Conservation (phyloP, 805 yeast genomes). For the Wilhelminamyces savonicus region DNA sequence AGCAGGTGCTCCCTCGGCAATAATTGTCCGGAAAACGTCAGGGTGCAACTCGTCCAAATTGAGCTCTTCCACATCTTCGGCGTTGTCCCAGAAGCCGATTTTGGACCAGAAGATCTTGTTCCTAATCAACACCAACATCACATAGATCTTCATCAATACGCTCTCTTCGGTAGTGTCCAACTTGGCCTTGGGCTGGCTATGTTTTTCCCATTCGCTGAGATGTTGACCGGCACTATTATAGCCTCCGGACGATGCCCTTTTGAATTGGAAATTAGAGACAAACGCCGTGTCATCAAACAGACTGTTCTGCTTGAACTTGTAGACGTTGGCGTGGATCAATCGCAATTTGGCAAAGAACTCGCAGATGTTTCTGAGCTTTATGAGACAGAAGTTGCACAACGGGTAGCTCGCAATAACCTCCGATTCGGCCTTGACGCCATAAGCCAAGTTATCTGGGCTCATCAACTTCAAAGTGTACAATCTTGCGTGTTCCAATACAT, state of each 20-base stretch:
- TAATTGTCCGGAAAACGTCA: slow-evolving; percentile 6
- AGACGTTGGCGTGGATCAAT: slow-evolving; percentile 46
- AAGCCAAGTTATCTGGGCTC: slow-evolving; percentile 14
- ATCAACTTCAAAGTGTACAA: slow-evolving; percentile 58
- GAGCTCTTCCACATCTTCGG: slow-evolving; percentile 16
- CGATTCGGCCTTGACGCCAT: slow-evolving; percentile 8
- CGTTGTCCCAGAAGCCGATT: slow-evolving; percentile 69
- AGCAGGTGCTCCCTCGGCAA: slow-evolving; percentile 1
- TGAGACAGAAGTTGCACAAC: slow-evolving; percentile 75
- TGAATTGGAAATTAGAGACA: slow-evolving; percentile 21
- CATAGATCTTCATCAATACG: slow-evolving; percentile 46
- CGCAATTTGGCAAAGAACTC: slow-evolving; percentile 77
- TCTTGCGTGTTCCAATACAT: slow-evolving; percentile 70
- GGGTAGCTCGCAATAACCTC: slow-evolving; percentile 46
- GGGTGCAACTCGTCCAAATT: slow-evolving; percentile 8
- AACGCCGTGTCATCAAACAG: slow-evolving; percentile 19
- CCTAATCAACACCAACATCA: slow-evolving; percentile 45
- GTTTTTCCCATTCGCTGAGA: too few species aligned
- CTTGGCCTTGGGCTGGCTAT: slow-evolving; percentile 1
- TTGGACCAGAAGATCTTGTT: slow-evolving; percentile 79
- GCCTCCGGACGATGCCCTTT: too few species aligned
- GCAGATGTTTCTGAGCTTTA: slow-evolving; percentile 73
- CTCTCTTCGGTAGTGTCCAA: slow-evolving; percentile 23
- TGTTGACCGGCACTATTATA: not conserved
- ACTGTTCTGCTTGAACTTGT: slow-evolving; percentile 43